A percentile compares a stretch with the other conserved stretches of the same genome.
Conservation (phyloP, 768 basidiomycete species). For the Phlebiopsis flavidoalba region DNA sequence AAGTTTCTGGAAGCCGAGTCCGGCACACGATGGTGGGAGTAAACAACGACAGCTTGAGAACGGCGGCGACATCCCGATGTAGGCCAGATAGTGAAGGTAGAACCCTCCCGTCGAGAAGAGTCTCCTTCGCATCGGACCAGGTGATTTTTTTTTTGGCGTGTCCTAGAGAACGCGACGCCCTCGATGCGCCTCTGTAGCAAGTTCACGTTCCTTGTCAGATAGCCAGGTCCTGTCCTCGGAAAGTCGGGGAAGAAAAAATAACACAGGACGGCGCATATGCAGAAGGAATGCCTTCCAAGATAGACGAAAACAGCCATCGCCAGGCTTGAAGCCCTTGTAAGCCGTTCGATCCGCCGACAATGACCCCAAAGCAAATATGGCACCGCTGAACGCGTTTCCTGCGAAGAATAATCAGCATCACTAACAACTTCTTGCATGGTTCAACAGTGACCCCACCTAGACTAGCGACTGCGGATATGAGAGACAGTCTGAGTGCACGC, state of each 20-base stretch:
- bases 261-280: constrained; percentile 27
- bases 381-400: constrained; percentile 28
- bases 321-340: constrained; percentile 21
- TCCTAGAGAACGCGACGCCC: constrained; percentile 31
- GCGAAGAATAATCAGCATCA: constrained; percentile 11
- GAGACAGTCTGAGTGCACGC: constrained; percentile 24
- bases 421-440: neutral
- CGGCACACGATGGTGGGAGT: constrained; percentile 63
- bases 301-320: constrained; percentile 34
- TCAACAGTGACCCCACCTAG: constrained; percentile 11
- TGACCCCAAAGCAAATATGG: constrained; percentile 29
- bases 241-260: constrained; percentile 41
- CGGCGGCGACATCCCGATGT: constrained; percentile 39
- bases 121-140: constrained; percentile 33
- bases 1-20: constrained; percentile 50
- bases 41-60: constrained; percentile 49
- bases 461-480: constrained; percentile 27
- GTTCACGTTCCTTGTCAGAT: constrained; percentile 34
- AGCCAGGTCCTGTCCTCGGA: constrained; percentile 44
- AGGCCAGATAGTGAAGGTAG: constrained; percentile 35
- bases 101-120: constrained; percentile 32
- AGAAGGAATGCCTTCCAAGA: constrained; percentile 45
- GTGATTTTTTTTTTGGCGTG: constrained; percentile 30
- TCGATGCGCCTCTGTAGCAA: constrained; percentile 33
- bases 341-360: constrained; percentile 26